Evolutionary conservation across 2,329 filamentous ascomycete genomes (phyloP), one percentile per base, ranked within the genome.

Genomic region (Stagonosporopsis rhizophila): DNA sequence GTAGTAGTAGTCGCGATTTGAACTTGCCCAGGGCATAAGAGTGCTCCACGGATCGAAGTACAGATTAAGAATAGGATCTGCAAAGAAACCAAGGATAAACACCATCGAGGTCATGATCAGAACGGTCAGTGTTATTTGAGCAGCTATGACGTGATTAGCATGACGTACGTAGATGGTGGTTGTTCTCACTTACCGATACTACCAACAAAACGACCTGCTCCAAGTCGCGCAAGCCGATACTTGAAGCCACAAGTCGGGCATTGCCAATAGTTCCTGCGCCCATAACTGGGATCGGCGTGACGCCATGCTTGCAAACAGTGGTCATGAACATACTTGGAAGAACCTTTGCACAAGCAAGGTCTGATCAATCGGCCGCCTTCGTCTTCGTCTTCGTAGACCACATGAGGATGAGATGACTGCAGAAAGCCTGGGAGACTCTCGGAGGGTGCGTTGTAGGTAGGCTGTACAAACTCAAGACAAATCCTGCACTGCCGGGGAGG

Each of bases 301-400:
- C 95, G 86, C 92, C 93, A 98, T 11, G 85, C 82, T 68, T 90
- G 86, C 44, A 99, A 82, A 71, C 95, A 99, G 27, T 87, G 89
- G 76, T 97, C 92, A 75, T 99, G 95, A 22, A 98, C 92, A 77
- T 96, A 97, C 78, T 91, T 91, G 66, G 94, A 91, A 35, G 90
- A 91, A 48, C 95, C 95, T 79, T 91, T 96, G 83, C 95, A 99
- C 78, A 89, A 87, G 82, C 95, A 99, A 32, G 95, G 95, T 50
- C 90, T 89, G 66, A 98, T 85, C 25, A 99, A 81, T 46, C 92
- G 88, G 27, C 89, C 83, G 61, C 88, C 90, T 59, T 90, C 85
- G 22, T 91, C 90, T 59, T 90, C 85, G 22, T 91, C 93, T 47
- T 88, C 83, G 70, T 96, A 96, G 19, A 82, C 81, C 41, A 89